These are phyloP conservation scores for Penicillium sp. DNA, from an alignment of 2,329 filamentous ascomycete species.

Conservation along the genomic window DNA sequence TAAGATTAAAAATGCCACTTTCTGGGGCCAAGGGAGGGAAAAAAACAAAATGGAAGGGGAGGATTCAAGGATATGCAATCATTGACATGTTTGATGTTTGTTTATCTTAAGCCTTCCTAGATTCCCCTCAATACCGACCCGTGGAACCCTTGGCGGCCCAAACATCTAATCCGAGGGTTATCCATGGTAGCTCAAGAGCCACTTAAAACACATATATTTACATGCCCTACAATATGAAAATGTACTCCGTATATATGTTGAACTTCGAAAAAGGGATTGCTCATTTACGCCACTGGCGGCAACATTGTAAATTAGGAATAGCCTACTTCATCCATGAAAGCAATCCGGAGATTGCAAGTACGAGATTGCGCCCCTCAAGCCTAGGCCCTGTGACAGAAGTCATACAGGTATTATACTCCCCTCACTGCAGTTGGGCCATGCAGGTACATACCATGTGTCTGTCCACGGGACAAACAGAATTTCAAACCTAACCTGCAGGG, in stretches of 20 bases:
- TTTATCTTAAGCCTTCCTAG: background rate
- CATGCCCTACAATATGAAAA: too few species aligned
- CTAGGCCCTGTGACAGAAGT: background rate
- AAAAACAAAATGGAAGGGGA: too few species aligned
- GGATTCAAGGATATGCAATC: too few species aligned
- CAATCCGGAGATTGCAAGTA: background rate
- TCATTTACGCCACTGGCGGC: background rate
- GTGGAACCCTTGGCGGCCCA: background rate
- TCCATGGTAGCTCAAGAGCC: background rate
- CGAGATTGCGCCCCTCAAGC: background rate
- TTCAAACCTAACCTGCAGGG: background rate
- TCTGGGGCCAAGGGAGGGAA: too few species aligned
- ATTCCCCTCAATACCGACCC: background rate
- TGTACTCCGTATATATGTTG: too few species aligned
- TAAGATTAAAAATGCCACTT: background rate
- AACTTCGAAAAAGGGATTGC: too few species aligned
- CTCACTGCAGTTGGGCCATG: background rate
- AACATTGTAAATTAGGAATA: background rate
- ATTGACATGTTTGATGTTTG: background rate
- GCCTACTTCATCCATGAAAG: background rate
- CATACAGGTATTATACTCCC: background rate
- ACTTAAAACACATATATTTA: too few species aligned
- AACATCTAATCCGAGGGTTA: background rate
- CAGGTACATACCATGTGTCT: constrained; percentile 4
- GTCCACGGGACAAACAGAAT: background rate